phyloP scores from a whole-genome alignment of 345 rosid genomes.

The Pelargonium nanum region DNA sequence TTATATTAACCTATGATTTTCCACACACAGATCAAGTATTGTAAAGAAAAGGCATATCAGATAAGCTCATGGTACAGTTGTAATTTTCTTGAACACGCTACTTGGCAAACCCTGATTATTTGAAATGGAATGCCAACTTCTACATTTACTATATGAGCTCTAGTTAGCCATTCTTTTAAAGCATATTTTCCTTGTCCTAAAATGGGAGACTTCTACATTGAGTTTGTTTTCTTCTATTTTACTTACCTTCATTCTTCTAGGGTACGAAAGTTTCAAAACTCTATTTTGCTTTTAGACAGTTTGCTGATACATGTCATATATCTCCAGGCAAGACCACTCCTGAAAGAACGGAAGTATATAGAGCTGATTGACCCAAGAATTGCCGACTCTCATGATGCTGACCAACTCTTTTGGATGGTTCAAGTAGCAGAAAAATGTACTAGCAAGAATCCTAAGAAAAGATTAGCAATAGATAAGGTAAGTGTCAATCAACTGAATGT shows the following conservation, averaged over 20 bases:
- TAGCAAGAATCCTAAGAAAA: slow-evolving; percentile 18
- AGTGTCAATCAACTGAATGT: neutral
- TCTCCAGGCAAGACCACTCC: slow-evolving; percentile 26
- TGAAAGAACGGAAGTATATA: slow-evolving; percentile 18
- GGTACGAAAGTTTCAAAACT: neutral
- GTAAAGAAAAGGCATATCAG: no score
- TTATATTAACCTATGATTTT: no score
- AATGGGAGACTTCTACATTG: no score
- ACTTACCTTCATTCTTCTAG: neutral
- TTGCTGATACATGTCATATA: neutral
- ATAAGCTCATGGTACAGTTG: no score
- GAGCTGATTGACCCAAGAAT: slow-evolving; percentile 22
- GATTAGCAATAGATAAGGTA: slow-evolving; percentile 29
- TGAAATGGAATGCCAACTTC: no score
- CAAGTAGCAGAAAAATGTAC: slow-evolving; percentile 24
- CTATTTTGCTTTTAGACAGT: neutral
- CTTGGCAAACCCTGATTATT: no score
- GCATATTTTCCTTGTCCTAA: neutral
- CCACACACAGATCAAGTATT: no score
- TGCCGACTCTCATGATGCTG: slow-evolving; percentile 11
- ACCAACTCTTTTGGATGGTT: slow-evolving; percentile 26
- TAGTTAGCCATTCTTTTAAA: no score
- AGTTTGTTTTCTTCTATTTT: no score
- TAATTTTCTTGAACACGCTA: no score
- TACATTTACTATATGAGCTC: no score